phyloP scores from a whole-genome alignment of 2,329 filamentous ascomycete species.

The Emericellopsis atlantica region DNA sequence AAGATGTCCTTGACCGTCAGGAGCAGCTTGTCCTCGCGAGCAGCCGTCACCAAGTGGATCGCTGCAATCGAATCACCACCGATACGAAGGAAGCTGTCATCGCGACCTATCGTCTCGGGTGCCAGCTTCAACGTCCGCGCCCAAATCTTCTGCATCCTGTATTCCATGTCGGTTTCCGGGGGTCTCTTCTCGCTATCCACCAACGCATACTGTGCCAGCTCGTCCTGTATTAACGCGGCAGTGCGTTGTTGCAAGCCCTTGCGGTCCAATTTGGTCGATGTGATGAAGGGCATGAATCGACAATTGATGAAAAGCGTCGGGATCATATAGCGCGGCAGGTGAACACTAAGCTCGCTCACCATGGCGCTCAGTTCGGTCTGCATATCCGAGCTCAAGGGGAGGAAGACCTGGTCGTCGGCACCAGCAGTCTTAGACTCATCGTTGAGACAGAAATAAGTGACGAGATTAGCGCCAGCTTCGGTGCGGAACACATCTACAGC shows the following conservation, averaged over 20 bases:
- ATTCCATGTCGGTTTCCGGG: slow-evolving; percentile 18
- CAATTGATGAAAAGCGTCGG: slow-evolving; percentile 8
- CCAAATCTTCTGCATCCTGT: slow-evolving; percentile 9
- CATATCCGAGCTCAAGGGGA: background rate
- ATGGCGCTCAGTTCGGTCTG: background rate
- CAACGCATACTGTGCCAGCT: background rate
- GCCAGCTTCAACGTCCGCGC: slow-evolving; percentile 1
- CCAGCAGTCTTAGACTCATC: background rate
- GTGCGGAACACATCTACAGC: background rate
- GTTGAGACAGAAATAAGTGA: slow-evolving; percentile 1
- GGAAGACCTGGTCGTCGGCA: slow-evolving; percentile 5
- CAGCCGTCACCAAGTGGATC: slow-evolving; percentile 3
- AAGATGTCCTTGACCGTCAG: slow-evolving; percentile 7
- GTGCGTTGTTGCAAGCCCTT: background rate
- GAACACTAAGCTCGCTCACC: background rate
- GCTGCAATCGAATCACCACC: slow-evolving; percentile 8
- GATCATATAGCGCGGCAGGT: slow-evolving; percentile 9
- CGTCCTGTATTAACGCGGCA: background rate
- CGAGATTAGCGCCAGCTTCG: background rate
- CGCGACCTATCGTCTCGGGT: slow-evolving; percentile 1
- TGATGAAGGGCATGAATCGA: slow-evolving; percentile 7
- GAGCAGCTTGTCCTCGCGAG: background rate
- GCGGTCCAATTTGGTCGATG: slow-evolving; percentile 7
- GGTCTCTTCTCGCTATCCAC: slow-evolving; percentile 12
- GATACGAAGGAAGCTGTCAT: slow-evolving; percentile 6